Conservation (phyloP, 225 moss, liverwort and hornwort species). For the Pleurozium schreberi region DNA sequence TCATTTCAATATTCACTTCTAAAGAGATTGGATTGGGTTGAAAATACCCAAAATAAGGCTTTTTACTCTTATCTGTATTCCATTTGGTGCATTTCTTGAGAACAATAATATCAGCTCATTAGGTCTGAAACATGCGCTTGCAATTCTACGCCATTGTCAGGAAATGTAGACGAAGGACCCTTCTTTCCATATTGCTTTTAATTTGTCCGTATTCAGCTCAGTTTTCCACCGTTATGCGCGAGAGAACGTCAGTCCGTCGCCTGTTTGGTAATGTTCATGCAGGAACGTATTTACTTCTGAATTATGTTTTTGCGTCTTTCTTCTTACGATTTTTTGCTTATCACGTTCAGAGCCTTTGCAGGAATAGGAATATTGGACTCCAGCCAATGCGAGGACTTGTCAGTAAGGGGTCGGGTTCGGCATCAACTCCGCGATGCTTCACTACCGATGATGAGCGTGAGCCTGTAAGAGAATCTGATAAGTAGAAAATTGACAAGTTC, state of each 20-base stretch:
- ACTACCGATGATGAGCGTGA: conserved; percentile 22
- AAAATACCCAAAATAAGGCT: background rate
- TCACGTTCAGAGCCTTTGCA: background rate
- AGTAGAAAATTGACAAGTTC: background rate
- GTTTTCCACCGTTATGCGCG: background rate
- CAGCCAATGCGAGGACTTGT: conserved; percentile 12
- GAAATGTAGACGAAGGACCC: background rate
- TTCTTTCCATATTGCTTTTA: background rate
- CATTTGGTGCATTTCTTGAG: background rate
- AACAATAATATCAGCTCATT: background rate
- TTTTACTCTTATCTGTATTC: background rate
- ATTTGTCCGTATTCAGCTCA: background rate
- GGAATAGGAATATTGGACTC: conserved; percentile 17
- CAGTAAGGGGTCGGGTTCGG: background rate
- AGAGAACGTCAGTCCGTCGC: conserved; percentile 26
- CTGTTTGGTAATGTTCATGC: conserved; percentile 17
- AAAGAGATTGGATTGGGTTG: background rate
- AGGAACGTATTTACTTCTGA: background rate
- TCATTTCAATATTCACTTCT: background rate
- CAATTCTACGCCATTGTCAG: background rate
- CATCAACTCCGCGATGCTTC: conserved; percentile 10
- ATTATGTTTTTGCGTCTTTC: background rate
- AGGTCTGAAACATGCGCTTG: background rate
- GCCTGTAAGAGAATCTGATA: background rate
- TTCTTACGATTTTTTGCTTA: background rate